Evolutionary conservation across 202 grass and related monocot species (phyloP).

Genomic region (Digitaria exilis): DNA sequence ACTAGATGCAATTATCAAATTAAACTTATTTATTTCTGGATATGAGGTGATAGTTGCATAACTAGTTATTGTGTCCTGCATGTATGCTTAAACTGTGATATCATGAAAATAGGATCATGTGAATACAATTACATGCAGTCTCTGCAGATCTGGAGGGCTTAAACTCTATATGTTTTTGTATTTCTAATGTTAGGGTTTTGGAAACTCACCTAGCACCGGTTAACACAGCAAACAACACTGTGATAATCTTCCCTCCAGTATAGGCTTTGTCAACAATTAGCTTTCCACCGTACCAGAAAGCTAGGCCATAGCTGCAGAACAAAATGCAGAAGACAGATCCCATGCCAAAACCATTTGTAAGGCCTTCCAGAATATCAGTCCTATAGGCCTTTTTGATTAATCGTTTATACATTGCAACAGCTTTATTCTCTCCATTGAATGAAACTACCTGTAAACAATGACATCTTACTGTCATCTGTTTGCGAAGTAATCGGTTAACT

Average conservation of each 20-base stretch:
- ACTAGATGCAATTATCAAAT: not conserved
- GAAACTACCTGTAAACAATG: conserved; percentile 66
- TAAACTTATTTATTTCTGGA: conserved; percentile 1
- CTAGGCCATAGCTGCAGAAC: conserved; percentile 77
- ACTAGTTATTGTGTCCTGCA: not conserved
- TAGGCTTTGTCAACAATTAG: conserved; percentile 77
- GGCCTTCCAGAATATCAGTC: conserved; percentile 67
- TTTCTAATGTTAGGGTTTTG: conserved; percentile 20
- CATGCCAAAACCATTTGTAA: conserved; percentile 64
- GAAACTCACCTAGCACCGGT: conserved; percentile 76
- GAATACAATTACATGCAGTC: conserved; percentile 1
- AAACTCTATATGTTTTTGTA: not conserved
- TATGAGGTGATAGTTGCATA: conserved; percentile 19
- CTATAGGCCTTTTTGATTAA: conserved; percentile 58
- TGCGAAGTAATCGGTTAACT: not conserved
- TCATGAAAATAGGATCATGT: not conserved
- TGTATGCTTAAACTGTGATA: conserved; percentile 7
- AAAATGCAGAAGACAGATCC: conserved; percentile 54
- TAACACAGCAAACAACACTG: conserved; percentile 64
- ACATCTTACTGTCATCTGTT: not conserved
- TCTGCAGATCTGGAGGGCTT: not conserved
- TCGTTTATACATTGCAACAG: conserved; percentile 62
- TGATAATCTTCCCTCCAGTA: conserved; percentile 68
- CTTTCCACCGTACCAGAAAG: conserved; percentile 81
- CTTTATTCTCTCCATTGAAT: conserved; percentile 80